Percentiles rank a stretch among this genome's conserved stretches.
Evolutionary conservation across 1,139 yeast species (phyloP).

Genomic region (Sugiyamaella japonica): DNA sequence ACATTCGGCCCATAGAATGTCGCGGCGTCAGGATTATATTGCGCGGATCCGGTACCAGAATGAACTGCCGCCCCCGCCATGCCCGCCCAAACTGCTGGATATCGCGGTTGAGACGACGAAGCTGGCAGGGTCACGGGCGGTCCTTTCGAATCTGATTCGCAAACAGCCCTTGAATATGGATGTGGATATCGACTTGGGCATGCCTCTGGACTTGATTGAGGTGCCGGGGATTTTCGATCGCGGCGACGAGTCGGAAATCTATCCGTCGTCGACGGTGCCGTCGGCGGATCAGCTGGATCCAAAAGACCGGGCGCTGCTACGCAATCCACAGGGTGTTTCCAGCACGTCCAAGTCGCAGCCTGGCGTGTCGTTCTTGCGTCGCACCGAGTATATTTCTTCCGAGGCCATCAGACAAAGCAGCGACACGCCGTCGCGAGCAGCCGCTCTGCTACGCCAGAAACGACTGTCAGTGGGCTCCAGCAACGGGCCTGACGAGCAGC

Average conservation of each 20-base stretch:
- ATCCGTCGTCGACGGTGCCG: constrained; percentile 21
- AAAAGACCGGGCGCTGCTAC: constrained; percentile 69
- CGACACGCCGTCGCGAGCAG: constrained; percentile 37
- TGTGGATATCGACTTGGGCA: constrained; percentile 72
- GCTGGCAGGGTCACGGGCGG: constrained; percentile 53
- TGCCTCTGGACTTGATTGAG: constrained; percentile 72
- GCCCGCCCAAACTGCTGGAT: constrained; percentile 82
- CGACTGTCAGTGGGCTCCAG: constrained; percentile 23
- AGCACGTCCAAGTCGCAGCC: constrained; percentile 54
- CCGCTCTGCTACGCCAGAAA: constrained; percentile 30
- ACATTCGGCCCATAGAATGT: constrained; percentile 21
- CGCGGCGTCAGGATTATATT: constrained; percentile 72
- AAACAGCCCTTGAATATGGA: constrained; percentile 70
- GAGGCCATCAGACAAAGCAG: constrained; percentile 36
- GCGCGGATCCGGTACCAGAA: constrained; percentile 85
- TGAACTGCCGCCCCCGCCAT: constrained; percentile 88
- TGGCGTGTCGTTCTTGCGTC: constrained; percentile 79
- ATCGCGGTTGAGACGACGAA: constrained; percentile 47
- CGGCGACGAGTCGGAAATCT: constrained; percentile 53
- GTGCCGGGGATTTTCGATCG: constrained; percentile 70
- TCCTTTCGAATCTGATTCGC: constrained; percentile 71
- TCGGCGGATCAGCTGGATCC: constrained; percentile 55
- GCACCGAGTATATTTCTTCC: constrained; percentile 83
- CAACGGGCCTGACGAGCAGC: constrained; percentile 60
- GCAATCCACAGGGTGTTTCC: constrained; percentile 61